Percentiles rank a stretch among this genome's conserved stretches.
Evolutionary conservation across 768 basidiomycete species (phyloP).

Genomic region (Psilocybe cyanescens): DNA sequence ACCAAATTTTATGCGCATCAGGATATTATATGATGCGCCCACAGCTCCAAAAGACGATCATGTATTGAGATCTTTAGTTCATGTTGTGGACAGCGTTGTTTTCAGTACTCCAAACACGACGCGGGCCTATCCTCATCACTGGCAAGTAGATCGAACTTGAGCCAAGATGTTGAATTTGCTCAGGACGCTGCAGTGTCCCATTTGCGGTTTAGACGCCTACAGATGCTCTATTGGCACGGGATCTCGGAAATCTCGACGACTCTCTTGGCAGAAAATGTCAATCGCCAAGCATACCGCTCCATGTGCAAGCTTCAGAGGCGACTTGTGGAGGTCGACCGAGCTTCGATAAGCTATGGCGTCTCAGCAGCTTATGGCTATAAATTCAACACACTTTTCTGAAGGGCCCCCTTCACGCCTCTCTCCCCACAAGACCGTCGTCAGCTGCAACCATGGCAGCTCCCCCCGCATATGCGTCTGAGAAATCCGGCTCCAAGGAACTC

Average conservation of each 20-base stretch:
- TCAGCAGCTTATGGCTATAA: conserved; percentile 10
- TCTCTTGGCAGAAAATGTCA: conserved; percentile 10
- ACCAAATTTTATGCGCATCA: background rate
- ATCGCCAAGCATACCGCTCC: conserved; percentile 14
- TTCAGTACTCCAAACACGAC: background rate
- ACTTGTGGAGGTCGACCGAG: background rate
- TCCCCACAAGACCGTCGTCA: background rate
- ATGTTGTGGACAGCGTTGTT: background rate
- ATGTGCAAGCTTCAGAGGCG: conserved; percentile 15
- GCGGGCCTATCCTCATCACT: too few species aligned
- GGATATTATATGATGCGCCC: background rate
- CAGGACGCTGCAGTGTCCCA: background rate
- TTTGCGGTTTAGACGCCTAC: conserved; percentile 2
- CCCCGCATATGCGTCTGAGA: conserved; percentile 23
- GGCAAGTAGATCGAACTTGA: background rate
- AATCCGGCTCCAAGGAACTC: conserved; percentile 27
- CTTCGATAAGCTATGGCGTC: background rate
- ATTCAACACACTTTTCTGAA: conserved; percentile 4
- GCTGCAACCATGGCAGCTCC: conserved; percentile 11
- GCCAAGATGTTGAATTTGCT: background rate
- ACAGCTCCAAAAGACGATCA: background rate
- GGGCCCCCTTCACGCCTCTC: conserved; percentile 14
- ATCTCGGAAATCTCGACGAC: background rate
- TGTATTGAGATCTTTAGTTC: background rate
- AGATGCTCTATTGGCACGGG: background rate